phyloP scores from a whole-genome alignment of 2,329 filamentous ascomycete species.

The Bertia moriformis region DNA sequence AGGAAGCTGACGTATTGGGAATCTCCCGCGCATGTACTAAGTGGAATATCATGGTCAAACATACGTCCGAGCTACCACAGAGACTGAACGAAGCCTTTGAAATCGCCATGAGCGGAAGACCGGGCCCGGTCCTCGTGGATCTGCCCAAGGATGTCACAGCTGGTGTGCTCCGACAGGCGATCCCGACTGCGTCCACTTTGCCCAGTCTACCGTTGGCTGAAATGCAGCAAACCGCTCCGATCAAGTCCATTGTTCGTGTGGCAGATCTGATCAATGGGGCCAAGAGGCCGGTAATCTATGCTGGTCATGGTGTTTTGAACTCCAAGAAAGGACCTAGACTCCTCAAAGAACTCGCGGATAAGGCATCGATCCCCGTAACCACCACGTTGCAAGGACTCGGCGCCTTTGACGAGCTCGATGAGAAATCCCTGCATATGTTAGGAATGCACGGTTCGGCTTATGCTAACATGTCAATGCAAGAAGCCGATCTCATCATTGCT shows the following conservation, averaged over 20 bases:
- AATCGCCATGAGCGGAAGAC: slow-evolving; percentile 86
- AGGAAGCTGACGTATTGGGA: slow-evolving; percentile 86
- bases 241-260: slow-evolving; percentile 61
- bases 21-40: slow-evolving; percentile 93
- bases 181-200: slow-evolving; percentile 60
- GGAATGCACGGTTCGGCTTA: slow-evolving; percentile 97
- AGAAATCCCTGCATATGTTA: slow-evolving; percentile 93
- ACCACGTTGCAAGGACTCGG: slow-evolving; percentile 91
- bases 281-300: slow-evolving; percentile 91
- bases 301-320: slow-evolving; percentile 76
- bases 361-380: slow-evolving; percentile 81
- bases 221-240: slow-evolving; percentile 62
- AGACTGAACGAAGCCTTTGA: slow-evolving; percentile 97
- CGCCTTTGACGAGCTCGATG: slow-evolving; percentile 80
- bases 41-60: slow-evolving; percentile 99
- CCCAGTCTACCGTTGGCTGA: slow-evolving; percentile 76
- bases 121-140: slow-evolving; percentile 88
- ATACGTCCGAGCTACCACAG: slow-evolving; percentile 77
- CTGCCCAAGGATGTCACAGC: slow-evolving; percentile 93
- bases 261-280: slow-evolving; percentile 72
- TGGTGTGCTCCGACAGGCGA: slow-evolving; percentile 66
- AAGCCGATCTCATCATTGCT: slow-evolving; percentile 89
- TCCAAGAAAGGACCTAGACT: slow-evolving; percentile 65
- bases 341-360: slow-evolving; percentile 76
- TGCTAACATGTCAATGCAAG: slow-evolving; percentile 95